These are phyloP conservation scores for Pyrenophora graminea DNA, from an alignment of 2,329 filamentous ascomycete species.

Conservation along the genomic window DNA sequence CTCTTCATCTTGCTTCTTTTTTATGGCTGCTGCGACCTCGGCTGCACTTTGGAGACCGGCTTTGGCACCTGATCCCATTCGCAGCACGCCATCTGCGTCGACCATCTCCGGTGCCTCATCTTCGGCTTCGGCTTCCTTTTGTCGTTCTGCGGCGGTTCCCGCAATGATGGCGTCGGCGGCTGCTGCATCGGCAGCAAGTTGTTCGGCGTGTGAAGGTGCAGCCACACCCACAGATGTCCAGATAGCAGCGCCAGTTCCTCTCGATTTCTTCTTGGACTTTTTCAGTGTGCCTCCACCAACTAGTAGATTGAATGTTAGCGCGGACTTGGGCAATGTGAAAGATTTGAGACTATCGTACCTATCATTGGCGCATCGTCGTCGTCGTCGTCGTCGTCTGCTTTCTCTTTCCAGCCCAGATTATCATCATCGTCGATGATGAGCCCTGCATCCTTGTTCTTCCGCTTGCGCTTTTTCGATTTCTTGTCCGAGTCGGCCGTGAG, in stretches of 20 bases:
- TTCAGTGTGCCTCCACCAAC: slow-evolving; percentile 39
- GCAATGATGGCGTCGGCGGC: slow-evolving; percentile 80
- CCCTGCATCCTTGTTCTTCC: slow-evolving; percentile 48
- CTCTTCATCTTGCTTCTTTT: slow-evolving; percentile 69
- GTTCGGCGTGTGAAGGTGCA: slow-evolving; percentile 56
- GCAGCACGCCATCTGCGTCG: slow-evolving; percentile 47
- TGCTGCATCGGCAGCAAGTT: slow-evolving; percentile 70
- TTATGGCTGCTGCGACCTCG: slow-evolving; percentile 64
- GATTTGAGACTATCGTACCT: slow-evolving; percentile 35
- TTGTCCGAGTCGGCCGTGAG: slow-evolving; percentile 67
- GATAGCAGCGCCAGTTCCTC: slow-evolving; percentile 20
- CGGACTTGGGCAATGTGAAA: neutral
- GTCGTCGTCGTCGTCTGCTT: slow-evolving; percentile 59
- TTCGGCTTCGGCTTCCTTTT: slow-evolving; percentile 53
- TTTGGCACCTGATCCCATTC: slow-evolving; percentile 85
- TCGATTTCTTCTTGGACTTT: slow-evolving; percentile 67
- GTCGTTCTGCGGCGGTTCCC: slow-evolving; percentile 68
- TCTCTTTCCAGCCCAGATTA: slow-evolving; percentile 56
- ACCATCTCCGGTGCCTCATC: slow-evolving; percentile 47
- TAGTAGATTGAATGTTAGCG: slow-evolving; percentile 32
- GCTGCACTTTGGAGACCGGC: slow-evolving; percentile 85
- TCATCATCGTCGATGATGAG: slow-evolving; percentile 59
- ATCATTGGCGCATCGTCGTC: slow-evolving; percentile 59
- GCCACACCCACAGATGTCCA: slow-evolving; percentile 74
- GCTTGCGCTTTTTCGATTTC: slow-evolving; percentile 59